Evolutionary conservation across 2,329 filamentous ascomycete species (phyloP).

Genomic region (Fusarium praegraminearum): DNA sequence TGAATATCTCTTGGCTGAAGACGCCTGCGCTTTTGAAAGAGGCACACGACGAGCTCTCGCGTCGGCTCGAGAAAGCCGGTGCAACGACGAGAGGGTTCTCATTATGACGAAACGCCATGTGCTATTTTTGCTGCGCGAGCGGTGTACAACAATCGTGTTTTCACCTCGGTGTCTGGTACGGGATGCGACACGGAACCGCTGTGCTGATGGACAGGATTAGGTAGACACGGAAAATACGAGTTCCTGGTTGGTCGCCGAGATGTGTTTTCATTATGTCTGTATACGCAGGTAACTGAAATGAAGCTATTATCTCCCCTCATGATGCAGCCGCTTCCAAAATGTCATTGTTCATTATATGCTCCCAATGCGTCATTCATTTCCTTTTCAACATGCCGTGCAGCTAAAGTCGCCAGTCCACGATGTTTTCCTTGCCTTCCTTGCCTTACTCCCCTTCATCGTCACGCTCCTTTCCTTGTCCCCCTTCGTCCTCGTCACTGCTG

Average conservation of each 20-base stretch:
- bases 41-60: constrained; percentile 37
- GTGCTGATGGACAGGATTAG: constrained; percentile 48
- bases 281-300: constrained; percentile 20
- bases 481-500: constrained; percentile 1
- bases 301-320: constrained; percentile 17
- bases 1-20: constrained; percentile 41
- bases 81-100: constrained; percentile 25
- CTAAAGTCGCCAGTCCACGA: background rate
- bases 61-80: constrained; percentile 23
- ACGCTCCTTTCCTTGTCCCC: background rate
- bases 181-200: constrained; percentile 42
- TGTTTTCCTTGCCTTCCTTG: background rate
- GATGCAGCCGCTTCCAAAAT: background rate
- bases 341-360: background rate
- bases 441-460: background rate
- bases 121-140: constrained; percentile 39
- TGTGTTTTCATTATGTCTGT: constrained; percentile 13
- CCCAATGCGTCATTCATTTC: background rate
- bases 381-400: background rate
- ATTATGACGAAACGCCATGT: constrained; percentile 31
- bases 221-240: constrained; percentile 48
- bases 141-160: constrained; percentile 46
- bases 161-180: constrained; percentile 40
- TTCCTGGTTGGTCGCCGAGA: constrained; percentile 37
- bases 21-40: constrained; percentile 35